Conservation (phyloP, 2,329 filamentous ascomycete genomes). For the Tetracladium maxilliforme region DNA sequence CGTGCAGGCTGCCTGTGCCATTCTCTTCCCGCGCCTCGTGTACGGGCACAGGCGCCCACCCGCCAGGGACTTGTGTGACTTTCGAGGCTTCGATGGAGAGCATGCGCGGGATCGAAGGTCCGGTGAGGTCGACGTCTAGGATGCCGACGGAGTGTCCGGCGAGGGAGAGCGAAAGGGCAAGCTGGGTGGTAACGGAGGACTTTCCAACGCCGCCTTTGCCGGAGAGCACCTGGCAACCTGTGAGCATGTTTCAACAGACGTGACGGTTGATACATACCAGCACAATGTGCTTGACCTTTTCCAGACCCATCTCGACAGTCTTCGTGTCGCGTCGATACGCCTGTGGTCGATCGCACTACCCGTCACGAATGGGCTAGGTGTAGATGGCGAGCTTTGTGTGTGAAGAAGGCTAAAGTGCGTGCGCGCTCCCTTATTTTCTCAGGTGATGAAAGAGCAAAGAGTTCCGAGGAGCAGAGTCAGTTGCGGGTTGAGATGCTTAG, state of each 20-base stretch:
- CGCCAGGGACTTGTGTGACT: slow-evolving; percentile 79
- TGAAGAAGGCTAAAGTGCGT: background rate
- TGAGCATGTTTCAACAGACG: slow-evolving; percentile 3
- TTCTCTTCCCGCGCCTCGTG: slow-evolving; percentile 41
- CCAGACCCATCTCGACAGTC: slow-evolving; percentile 39
- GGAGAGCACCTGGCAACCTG: slow-evolving; percentile 50
- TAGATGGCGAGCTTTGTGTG: background rate
- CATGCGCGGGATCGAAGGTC: slow-evolving; percentile 90
- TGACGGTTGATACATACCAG: slow-evolving; percentile 35
- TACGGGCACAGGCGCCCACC: slow-evolving; percentile 82
- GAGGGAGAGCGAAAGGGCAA: slow-evolving; percentile 76
- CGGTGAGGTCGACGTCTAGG: slow-evolving; percentile 90
- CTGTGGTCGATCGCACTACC: background rate
- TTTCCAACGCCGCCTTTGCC: slow-evolving; percentile 98
- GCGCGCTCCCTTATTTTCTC: background rate
- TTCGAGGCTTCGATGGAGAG: slow-evolving; percentile 81
- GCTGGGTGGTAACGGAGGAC: slow-evolving; percentile 92
- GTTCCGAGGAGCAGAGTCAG: background rate
- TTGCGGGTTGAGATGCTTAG: background rate
- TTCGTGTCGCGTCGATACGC: background rate
- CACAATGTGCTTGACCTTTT: slow-evolving; percentile 62
- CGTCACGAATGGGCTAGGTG: background rate
- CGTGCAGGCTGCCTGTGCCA: slow-evolving; percentile 51
- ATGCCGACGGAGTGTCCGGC: slow-evolving; percentile 84
- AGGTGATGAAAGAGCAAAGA: background rate